Evolutionary conservation across 192 early-diverging fungal species (phyloP).

Genomic region (Linderina pennispora): DNA sequence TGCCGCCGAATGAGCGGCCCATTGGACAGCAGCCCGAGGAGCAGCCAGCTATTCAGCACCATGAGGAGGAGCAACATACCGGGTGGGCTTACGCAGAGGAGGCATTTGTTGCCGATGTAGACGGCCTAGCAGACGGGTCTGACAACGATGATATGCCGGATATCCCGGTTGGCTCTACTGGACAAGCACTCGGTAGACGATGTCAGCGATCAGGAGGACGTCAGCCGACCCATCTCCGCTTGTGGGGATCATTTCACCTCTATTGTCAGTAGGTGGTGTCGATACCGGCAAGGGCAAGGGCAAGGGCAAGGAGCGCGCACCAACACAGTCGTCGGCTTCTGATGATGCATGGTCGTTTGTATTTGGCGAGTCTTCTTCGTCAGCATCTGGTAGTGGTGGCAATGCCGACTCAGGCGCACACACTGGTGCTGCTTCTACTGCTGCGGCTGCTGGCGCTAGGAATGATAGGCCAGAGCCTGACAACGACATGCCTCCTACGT

Average conservation of each 20-base stretch:
- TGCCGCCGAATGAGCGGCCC: conserved; percentile 24
- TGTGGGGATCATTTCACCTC: too few species aligned
- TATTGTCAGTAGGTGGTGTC: not conserved
- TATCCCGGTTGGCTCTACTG: too few species aligned
- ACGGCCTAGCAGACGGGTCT: not conserved
- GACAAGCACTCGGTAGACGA: not conserved
- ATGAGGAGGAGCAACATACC: too few species aligned
- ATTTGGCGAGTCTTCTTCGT: conserved; percentile 3
- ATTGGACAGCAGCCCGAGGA: conserved; percentile 3
- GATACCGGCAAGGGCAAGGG: not conserved
- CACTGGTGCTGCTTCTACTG: too few species aligned
- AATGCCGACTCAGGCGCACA: too few species aligned
- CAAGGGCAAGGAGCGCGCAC: not conserved
- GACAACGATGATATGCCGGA: too few species aligned
- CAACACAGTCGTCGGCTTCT: not conserved
- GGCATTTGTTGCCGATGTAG: too few species aligned
- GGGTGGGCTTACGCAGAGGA: not conserved
- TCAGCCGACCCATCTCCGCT: too few species aligned
- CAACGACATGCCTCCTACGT: conserved; percentile 11
- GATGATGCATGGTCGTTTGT: conserved; percentile 30
- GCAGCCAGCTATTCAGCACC: not conserved
- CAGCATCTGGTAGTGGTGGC: too few species aligned
- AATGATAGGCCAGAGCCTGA: not conserved
- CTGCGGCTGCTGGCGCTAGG: not conserved
- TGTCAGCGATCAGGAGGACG: not conserved